Evolutionary conservation across 2,329 filamentous ascomycete genomes (phyloP).

Genomic region (Chalaropsis thielavioides): DNA sequence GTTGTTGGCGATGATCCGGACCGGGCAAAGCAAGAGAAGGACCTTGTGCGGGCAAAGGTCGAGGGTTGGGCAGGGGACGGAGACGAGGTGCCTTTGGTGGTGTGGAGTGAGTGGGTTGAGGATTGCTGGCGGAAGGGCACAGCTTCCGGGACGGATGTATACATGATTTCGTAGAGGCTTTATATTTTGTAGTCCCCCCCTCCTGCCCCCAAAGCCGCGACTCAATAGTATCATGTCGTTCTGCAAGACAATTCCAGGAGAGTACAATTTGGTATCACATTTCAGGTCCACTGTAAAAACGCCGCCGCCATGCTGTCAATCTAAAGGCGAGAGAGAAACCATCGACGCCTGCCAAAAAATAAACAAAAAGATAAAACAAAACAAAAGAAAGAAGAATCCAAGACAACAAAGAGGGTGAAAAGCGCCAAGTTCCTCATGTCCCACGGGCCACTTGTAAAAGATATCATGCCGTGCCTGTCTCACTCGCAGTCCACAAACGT

Average conservation of each 20-base stretch:
- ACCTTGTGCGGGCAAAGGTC: conserved; percentile 32
- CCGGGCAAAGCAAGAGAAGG: conserved; percentile 27
- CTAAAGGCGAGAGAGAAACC: background rate
- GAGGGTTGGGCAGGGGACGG: conserved; percentile 24
- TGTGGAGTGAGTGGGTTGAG: conserved; percentile 57
- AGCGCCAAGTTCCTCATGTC: conserved; percentile 36
- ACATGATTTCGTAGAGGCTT: conserved; percentile 23
- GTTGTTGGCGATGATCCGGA: conserved; percentile 31
- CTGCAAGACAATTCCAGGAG: background rate
- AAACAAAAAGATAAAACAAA: background rate
- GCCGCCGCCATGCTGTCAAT: background rate
- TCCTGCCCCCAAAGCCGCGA: too few relatives aligned
- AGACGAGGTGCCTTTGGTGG: conserved; percentile 44
- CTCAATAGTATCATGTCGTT: too few relatives aligned
- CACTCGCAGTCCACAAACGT: conserved; percentile 16
- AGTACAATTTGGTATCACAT: background rate
- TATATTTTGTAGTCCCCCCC: too few relatives aligned
- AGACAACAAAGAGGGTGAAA: background rate
- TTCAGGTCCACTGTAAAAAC: background rate
- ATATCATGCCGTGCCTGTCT: background rate
- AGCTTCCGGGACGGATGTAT: conserved; percentile 62
- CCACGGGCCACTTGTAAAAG: conserved; percentile 47
- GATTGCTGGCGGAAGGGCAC: conserved; percentile 70
- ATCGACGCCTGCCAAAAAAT: background rate
- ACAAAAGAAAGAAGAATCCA: background rate